Evolutionary conservation across 129 eudicot species (phyloP), one percentile per base, ranked within the genome.

Genomic region (Artemisia tridentata): DNA sequence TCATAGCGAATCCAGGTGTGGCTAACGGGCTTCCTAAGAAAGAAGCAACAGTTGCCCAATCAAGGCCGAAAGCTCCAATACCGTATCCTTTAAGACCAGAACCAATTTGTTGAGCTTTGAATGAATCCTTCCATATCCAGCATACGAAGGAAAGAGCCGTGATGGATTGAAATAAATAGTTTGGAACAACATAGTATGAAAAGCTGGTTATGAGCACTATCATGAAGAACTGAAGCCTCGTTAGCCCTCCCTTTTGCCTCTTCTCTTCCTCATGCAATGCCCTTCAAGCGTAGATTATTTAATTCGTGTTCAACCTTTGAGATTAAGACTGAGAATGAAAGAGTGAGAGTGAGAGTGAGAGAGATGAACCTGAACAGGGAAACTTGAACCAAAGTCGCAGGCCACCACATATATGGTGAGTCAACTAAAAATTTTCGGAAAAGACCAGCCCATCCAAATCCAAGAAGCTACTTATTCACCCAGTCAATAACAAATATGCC

Each of bases 351-450:
- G 13, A 38, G 53, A 57, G 53, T 31, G 38, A n/a, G 23, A 58
- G 70, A 63, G 54, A 54, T 8, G 63, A 61, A 88, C 95, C 95
- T 82, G 83, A 92, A 92, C 41, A 92, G 79, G 21, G 98, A 92
- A 71, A 92, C 98, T 81, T 89, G 91, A 70, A 92, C 96, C 11
- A 92, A 88, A 77, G 85, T 92, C 4, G 91, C 19, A 41, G 96
- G 98, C 98, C 98, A 92, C 98, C 96, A 92, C 98, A 92, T 92
- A 63, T 84, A 79, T 3, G 98, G 89, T 0, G 98, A 83, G 63
- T 92, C 96, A 1, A 92, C 96, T 25, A 92, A 86, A 74, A 78
- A 86, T 71, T 85, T 86, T 31, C 95, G 80, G 63, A 84, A 85
- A 29, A 88, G 63, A 19, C 98, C 98, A 62, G 98, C 98, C 98